These are phyloP conservation scores for Dissophora ornata DNA, from an alignment of 192 early-diverging fungal species.

Conservation along the genomic window DNA sequence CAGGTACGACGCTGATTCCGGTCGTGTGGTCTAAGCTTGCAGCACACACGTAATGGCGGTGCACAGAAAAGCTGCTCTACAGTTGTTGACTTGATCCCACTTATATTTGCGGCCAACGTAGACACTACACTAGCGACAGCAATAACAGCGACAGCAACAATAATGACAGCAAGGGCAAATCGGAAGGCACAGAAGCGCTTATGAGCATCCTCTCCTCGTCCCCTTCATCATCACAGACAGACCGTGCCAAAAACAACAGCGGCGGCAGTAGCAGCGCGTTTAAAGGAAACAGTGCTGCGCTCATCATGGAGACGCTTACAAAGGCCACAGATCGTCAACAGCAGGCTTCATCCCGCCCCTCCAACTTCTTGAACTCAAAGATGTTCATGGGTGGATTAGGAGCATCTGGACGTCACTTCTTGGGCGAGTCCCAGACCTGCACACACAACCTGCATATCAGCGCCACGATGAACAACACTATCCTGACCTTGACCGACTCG, in stretches of 20 bases:
- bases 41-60: no score
- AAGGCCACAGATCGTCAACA: conserved; percentile 39
- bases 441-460: conserved; percentile 66
- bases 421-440: conserved; percentile 34
- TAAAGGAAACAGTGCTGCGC: conserved; percentile 14
- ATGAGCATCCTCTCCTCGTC: conserved; percentile 35
- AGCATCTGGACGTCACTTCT: conserved; percentile 8
- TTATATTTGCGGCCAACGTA: no score
- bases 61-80: no score
- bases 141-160: conserved; percentile 15
- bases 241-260: conserved; percentile 6
- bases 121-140: conserved; percentile 31
- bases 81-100: no score
- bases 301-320: conserved; percentile 45
- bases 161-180: conserved; percentile 1
- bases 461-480: conserved; percentile 87
- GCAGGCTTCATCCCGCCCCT: conserved; percentile 5
- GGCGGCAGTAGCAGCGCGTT: no score
- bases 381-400: not conserved
- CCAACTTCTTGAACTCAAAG: conserved; percentile 19
- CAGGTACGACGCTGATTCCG: conserved; percentile 20
- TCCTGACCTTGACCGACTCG: conserved; percentile 80
- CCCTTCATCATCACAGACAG: not conserved
- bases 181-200: conserved; percentile 28
- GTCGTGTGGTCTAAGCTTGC: not conserved